Percentiles rank a stretch among this genome's conserved stretches.
phyloP scores from a whole-genome alignment of 371 early-diverging fungal genomes.

The Basidiobolus meristosporus region DNA sequence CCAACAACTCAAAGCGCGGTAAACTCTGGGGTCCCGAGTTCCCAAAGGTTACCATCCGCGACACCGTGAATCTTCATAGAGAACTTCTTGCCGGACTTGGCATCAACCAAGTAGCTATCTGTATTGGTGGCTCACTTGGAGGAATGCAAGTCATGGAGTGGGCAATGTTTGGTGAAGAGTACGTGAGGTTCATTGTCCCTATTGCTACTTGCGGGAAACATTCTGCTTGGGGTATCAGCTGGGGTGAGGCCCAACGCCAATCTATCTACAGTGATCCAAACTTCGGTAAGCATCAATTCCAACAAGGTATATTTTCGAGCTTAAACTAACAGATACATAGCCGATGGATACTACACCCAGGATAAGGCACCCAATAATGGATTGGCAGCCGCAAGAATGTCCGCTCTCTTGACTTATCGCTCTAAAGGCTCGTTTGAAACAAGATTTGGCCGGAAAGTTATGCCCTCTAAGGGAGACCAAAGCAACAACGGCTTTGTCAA shows the following conservation, averaged over 20 bases:
- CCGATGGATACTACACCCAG: constrained; percentile 46
- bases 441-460: constrained; percentile 69
- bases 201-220: constrained; percentile 87
- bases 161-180: constrained; percentile 68
- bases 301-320: too few relatives aligned
- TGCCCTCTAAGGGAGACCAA: constrained; percentile 14
- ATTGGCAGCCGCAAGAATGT: constrained; percentile 85
- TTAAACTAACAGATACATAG: too few relatives aligned
- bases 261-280: constrained; percentile 84
- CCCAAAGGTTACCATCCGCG: constrained; percentile 69
- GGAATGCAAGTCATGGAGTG: constrained; percentile 97
- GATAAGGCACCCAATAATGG: constrained; percentile 56
- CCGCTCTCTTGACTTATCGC: constrained; percentile 85
- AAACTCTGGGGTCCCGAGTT: constrained; percentile 77
- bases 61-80: constrained; percentile 79
- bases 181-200: constrained; percentile 68
- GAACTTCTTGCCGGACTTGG: constrained; percentile 61
- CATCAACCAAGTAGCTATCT: constrained; percentile 68
- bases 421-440: constrained; percentile 86
- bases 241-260: constrained; percentile 94
- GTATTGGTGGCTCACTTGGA: constrained; percentile 90
- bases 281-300: too few relatives aligned
- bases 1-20: constrained; percentile 61
- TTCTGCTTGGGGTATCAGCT: constrained; percentile 95
- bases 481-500: too few relatives aligned